Evolutionary conservation across 495 filamentous ascomycete genomes (phyloP).

Genomic region (Talaromyces ruber): DNA sequence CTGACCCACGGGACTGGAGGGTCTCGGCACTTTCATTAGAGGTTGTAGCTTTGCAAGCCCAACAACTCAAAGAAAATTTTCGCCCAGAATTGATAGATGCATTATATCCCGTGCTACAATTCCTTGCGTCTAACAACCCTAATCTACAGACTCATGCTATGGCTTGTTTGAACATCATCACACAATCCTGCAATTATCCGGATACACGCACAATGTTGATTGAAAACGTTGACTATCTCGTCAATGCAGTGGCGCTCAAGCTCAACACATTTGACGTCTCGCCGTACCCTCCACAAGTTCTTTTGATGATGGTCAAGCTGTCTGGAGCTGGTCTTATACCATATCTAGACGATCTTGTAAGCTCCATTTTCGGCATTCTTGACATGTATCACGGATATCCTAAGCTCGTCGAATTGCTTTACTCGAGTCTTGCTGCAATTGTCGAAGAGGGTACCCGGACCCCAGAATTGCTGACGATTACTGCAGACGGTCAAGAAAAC

Average conservation of each 20-base stretch:
- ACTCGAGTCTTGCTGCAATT: constrained; percentile 69
- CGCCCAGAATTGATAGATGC: constrained; percentile 82
- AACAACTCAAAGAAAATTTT: constrained; percentile 59
- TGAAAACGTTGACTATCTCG: constrained; percentile 92
- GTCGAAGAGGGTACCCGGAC: constrained; percentile 72
- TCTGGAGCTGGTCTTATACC: constrained; percentile 75
- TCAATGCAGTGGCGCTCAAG: constrained; percentile 83
- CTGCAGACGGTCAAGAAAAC: constrained; percentile 16
- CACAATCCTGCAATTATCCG: constrained; percentile 63
- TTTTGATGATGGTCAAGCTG: constrained; percentile 89
- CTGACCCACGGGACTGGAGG: constrained; percentile 56
- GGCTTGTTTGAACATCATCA: constrained; percentile 70
- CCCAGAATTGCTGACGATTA: constrained; percentile 46
- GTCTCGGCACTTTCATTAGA: constrained; percentile 65
- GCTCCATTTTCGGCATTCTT: constrained; percentile 80
- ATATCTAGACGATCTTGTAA: constrained; percentile 85
- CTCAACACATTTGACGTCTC: constrained; percentile 88
- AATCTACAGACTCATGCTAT: constrained; percentile 75
- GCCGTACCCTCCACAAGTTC: constrained; percentile 79
- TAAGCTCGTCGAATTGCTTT: constrained; percentile 74
- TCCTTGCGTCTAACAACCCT: constrained; percentile 64
- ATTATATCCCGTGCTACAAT: constrained; percentile 79
- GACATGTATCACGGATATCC: constrained; percentile 93
- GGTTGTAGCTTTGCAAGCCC: constrained; percentile 61
- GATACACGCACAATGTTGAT: constrained; percentile 73